phyloP scores from a whole-genome alignment of 768 basidiomycete genomes.

The Pleurotus platypus region DNA sequence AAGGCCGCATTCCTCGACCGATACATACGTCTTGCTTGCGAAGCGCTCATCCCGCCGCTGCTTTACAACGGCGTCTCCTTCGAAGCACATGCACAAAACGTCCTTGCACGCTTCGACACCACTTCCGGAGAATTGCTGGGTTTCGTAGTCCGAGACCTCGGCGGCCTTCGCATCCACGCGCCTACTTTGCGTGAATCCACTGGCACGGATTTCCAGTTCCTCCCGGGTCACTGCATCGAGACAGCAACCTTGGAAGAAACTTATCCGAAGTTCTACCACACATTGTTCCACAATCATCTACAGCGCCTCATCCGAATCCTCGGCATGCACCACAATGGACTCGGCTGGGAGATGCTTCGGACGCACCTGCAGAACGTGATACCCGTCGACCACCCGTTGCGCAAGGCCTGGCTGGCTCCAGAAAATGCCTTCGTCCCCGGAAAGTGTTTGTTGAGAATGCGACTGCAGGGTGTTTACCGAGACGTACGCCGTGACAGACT shows the following conservation, averaged over 20 bases:
- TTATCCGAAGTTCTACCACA: conserved; percentile 57
- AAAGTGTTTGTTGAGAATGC: conserved; percentile 59
- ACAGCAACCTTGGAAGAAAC: conserved; percentile 45
- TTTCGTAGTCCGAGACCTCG: conserved; percentile 55
- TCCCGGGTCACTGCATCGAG: conserved; percentile 50
- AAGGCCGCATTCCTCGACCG: conserved; percentile 41
- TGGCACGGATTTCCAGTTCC: conserved; percentile 47
- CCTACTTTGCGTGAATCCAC: conserved; percentile 43
- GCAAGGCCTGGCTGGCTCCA: conserved; percentile 43
- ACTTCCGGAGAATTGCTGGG: conserved; percentile 39
- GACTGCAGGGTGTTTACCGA: conserved; percentile 51
- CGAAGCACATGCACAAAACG: conserved; percentile 60
- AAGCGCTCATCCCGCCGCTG: conserved; percentile 48
- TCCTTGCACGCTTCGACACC: conserved; percentile 43
- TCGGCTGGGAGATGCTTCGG: conserved; percentile 49
- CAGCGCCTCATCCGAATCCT: conserved; percentile 54
- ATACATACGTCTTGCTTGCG: conserved; percentile 49
- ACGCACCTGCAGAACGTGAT: conserved; percentile 40
- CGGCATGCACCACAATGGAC: conserved; percentile 46
- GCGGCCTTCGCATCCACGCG: conserved; percentile 54
- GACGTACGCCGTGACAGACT: conserved; percentile 34
- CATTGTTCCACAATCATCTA: conserved; percentile 56
- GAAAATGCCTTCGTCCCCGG: conserved; percentile 38
- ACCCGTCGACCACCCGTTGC: conserved; percentile 40
- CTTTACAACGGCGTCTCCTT: conserved; percentile 56